Evolutionary conservation across 495 filamentous ascomycete species (phyloP).

Genomic region (Penicillium chermesinum): DNA sequence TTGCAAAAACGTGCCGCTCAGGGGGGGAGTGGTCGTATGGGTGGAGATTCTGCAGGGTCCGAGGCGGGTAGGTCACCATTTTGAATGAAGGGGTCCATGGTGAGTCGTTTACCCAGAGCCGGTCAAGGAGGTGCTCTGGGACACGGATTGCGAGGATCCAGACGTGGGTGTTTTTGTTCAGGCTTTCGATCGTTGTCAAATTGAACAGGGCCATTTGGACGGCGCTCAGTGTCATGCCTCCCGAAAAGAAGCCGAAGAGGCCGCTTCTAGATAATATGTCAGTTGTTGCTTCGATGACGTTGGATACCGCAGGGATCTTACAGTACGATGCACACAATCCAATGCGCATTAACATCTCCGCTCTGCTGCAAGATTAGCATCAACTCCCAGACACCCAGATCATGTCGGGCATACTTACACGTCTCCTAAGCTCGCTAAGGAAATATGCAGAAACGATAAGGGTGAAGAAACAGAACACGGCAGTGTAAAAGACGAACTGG

Average conservation of each 20-base stretch:
- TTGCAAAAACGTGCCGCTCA: slow-evolving; percentile 62
- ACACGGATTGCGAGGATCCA: slow-evolving; percentile 75
- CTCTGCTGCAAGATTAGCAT: slow-evolving; percentile 21
- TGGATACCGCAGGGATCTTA: slow-evolving; percentile 27
- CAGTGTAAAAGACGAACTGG: slow-evolving; percentile 71
- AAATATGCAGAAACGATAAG: slow-evolving; percentile 57
- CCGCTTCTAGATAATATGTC: slow-evolving; percentile 36
- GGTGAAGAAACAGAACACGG: slow-evolving; percentile 59
- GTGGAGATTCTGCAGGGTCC: no score
- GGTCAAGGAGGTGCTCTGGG: slow-evolving; percentile 44
- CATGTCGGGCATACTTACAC: slow-evolving; percentile 22
- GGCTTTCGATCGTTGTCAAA: slow-evolving; percentile 75
- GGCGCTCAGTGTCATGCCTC: slow-evolving; percentile 67
- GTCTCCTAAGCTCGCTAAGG: slow-evolving; percentile 40
- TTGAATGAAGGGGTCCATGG: slow-evolving; percentile 41
- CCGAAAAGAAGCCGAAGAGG: slow-evolving; percentile 71
- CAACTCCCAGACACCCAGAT: not conserved
- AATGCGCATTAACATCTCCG: slow-evolving; percentile 44
- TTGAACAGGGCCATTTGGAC: slow-evolving; percentile 64
- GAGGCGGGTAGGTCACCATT: slow-evolving; percentile 44
- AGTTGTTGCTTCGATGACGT: slow-evolving; percentile 3
- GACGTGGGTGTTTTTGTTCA: slow-evolving; percentile 55
- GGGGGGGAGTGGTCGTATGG: slow-evolving; percentile 9
- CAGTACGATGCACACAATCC: slow-evolving; percentile 52
- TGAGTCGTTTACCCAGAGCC: slow-evolving; percentile 26